Evolutionary conservation across 2,329 filamentous ascomycete species (phyloP), one percentile per base, ranked within the genome.

Genomic region (Colletotrichum tabaci): DNA sequence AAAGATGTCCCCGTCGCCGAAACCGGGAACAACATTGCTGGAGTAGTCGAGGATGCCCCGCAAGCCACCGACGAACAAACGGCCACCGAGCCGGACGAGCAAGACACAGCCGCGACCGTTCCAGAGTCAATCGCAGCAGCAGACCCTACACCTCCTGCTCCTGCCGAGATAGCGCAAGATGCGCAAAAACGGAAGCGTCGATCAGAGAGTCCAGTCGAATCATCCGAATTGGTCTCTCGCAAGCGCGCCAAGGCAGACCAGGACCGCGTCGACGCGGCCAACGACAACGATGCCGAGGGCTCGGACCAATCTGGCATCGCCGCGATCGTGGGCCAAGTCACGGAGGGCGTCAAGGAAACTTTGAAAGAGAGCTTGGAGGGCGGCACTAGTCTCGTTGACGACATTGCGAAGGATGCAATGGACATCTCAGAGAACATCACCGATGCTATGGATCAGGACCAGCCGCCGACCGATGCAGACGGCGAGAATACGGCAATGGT

Each of bases 181-280:
- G 83, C 84, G 50, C 88, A 89, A 75, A 93, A 92, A 80, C 87
- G 91, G 73, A 93, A 93, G 80, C 89, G 91, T 75, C 87, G 90
- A 75, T 93, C 90, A 53, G 84, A 86, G 67, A 93, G 87, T 67
- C 91, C 91, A 46, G 83, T 87, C 23, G 88, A 88, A 10, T 86
- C 84, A 12, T 81, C 84, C 30, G 85, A 89, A 67, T 86, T 88
- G 16, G 80, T 86, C 58, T 84, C 86, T 55, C 84, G 82, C 61
- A 92, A 92, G 78, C 89, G 87, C 72, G 81, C 85, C 13, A 87
- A 87, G 74, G 81, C 85, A 58, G 84, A 82, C 49, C 77, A 55
- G 56, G 60, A 92, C 78, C 89, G 87, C 72, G 82, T 85, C 12
- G 87, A 86, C 74, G 81, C 85, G 60, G 84, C 81, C 50, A 77